Evolutionary conservation across 2,329 filamentous ascomycete genomes (phyloP).

Genomic region (Penicillium sp.): DNA sequence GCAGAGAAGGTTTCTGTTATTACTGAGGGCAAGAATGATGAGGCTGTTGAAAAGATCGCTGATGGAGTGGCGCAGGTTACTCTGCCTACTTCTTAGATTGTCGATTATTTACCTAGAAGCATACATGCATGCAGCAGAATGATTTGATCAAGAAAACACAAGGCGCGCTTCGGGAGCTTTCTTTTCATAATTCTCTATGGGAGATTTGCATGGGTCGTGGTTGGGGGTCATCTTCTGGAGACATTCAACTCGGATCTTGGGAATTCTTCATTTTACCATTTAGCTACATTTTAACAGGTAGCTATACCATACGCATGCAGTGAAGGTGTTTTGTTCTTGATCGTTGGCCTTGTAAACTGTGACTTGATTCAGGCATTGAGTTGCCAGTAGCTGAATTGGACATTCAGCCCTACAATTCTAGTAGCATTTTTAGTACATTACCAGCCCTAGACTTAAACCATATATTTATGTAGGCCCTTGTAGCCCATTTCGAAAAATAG

Average conservation of each 20-base stretch:
- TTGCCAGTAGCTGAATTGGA: background rate
- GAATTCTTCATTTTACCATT: slow-evolving; percentile 1
- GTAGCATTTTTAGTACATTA: background rate
- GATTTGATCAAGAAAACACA: background rate
- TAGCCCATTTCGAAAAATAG: background rate
- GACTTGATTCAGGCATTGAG: background rate
- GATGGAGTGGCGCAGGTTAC: slow-evolving; percentile 46
- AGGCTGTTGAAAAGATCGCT: slow-evolving; percentile 40
- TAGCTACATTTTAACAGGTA: background rate
- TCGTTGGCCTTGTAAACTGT: background rate
- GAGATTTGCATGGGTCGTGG: slow-evolving; percentile 8
- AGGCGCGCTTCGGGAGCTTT: slow-evolving; percentile 3
- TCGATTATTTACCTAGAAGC: background rate
- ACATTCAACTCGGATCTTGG: slow-evolving; percentile 4
- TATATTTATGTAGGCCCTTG: background rate
- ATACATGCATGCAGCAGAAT: background rate
- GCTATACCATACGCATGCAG: slow-evolving; percentile 6
- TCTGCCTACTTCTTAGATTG: slow-evolving; percentile 39
- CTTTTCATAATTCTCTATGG: slow-evolving; percentile 3
- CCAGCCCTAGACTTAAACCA: background rate
- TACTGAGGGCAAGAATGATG: slow-evolving; percentile 30
- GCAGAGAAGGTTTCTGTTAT: slow-evolving; percentile 27
- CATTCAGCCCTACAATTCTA: background rate
- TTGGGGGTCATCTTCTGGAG: slow-evolving; percentile 2
- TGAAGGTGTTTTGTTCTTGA: slow-evolving; percentile 4